These are phyloP conservation scores for Lachnellula arida DNA, from an alignment of 2,329 filamentous ascomycete genomes.

Conservation along the genomic window DNA sequence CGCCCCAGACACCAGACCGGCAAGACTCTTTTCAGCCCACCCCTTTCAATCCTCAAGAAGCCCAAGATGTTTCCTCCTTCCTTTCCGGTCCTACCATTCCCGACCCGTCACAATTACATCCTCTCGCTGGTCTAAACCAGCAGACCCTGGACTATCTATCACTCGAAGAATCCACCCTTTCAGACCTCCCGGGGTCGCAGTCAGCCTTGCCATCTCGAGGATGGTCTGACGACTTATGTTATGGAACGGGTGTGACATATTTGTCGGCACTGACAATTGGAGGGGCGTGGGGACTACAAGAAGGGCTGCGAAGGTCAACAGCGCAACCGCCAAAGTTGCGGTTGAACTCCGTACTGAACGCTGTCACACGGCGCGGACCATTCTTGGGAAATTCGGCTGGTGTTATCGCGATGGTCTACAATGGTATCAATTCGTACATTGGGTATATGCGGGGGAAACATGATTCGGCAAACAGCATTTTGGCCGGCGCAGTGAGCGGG, in stretches of 20 bases:
- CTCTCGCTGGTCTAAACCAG: slow-evolving; percentile 87
- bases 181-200: slow-evolving; percentile 77
- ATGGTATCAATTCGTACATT: slow-evolving; percentile 81
- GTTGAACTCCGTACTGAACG: slow-evolving; percentile 91
- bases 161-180: slow-evolving; percentile 86
- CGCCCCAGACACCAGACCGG: slow-evolving; percentile 14
- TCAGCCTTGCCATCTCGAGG: slow-evolving; percentile 90
- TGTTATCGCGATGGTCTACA: slow-evolving; percentile 94
- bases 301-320: slow-evolving; percentile 77
- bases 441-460: slow-evolving; percentile 79
- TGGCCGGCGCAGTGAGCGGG: slow-evolving; percentile 80
- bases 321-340: slow-evolving; percentile 81
- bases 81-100: slow-evolving; percentile 70
- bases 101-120: slow-evolving; percentile 86
- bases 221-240: slow-evolving; percentile 97
- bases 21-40: slow-evolving; percentile 44
- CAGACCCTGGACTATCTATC: slow-evolving; percentile 92
- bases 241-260: slow-evolving; percentile 93
- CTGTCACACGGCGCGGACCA: slow-evolving; percentile 84
- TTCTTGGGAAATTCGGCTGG: slow-evolving; percentile 96
- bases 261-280: slow-evolving; percentile 79
- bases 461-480: slow-evolving; percentile 83
- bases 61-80: slow-evolving; percentile 82
- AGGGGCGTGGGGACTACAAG: slow-evolving; percentile 86
- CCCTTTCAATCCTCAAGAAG: slow-evolving; percentile 66